phyloP scores from a whole-genome alignment of 176 grass and related monocot genomes.

The Poa annua region DNA sequence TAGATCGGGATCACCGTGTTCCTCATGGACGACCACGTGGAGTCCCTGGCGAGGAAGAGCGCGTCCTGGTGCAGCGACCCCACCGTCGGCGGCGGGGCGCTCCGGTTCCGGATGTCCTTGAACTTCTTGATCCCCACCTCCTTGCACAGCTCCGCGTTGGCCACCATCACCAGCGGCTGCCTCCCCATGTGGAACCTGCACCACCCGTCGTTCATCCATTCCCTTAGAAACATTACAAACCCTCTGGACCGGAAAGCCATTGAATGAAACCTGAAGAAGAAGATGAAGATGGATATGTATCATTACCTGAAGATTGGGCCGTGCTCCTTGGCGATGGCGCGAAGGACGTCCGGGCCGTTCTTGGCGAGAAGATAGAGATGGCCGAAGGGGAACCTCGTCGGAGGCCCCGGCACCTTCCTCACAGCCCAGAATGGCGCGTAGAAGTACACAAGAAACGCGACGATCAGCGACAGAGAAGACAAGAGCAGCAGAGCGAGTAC shows the following conservation, averaged over 20 bases:
- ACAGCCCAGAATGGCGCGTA: slow-evolving; percentile 76
- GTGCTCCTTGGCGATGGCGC: slow-evolving; percentile 67
- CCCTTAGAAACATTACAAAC: slow-evolving; percentile 24
- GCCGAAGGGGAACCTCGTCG: slow-evolving; percentile 58
- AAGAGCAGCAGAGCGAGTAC: not conserved
- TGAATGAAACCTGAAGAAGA: slow-evolving; percentile 6
- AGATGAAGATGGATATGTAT: not conserved
- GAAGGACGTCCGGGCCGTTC: slow-evolving; percentile 69
- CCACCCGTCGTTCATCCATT: not conserved
- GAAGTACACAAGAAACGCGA: slow-evolving; percentile 68
- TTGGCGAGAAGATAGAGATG: slow-evolving; percentile 76
- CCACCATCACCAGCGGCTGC: slow-evolving; percentile 88
- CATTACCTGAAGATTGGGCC: slow-evolving; percentile 86
- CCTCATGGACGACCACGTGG: slow-evolving; percentile 81
- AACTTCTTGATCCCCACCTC: slow-evolving; percentile 96
- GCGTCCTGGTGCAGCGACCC: slow-evolving; percentile 85
- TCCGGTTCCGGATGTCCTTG: slow-evolving; percentile 87
- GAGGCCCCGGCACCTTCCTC: slow-evolving; percentile 82
- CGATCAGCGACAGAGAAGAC: slow-evolving; percentile 31
- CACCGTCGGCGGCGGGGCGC: slow-evolving; percentile 61
- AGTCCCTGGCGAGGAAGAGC: slow-evolving; percentile 86
- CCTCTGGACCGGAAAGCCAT: not conserved
- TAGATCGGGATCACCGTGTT: slow-evolving; percentile 84
- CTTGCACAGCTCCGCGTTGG: slow-evolving; percentile 87
- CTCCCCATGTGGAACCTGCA: slow-evolving; percentile 94